Base-by-base conservation (phyloP, 1,284 basidiomycete genomes). In the Puccinia horiana region DNA sequence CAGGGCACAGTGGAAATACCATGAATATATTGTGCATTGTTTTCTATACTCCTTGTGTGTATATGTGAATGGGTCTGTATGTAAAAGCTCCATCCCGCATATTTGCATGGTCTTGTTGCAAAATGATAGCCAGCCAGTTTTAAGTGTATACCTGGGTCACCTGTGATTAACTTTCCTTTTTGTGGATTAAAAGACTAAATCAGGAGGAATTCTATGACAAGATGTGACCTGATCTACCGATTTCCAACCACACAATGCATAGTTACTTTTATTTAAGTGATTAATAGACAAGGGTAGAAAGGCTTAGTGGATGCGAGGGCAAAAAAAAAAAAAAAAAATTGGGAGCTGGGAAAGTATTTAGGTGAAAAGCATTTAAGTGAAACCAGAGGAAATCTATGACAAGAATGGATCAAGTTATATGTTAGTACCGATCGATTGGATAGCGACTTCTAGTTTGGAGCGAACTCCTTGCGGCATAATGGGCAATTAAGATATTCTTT, bases 401-500 rank as follows among this genome's bases (percentile, higher is more conserved):
- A 61, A 61, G 58, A 61, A 61, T 32, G 16, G 4, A 35, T 18
- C 29, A n/a, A n/a, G 58, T 2, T 4, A n/a, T 32, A 12, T 61
- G 26, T 11, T 18, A 61, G 14, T 18, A n/a, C n/a, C 4, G 18
- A 18, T 61, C 11, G 29, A 35, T 8, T 26, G 29, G 8, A 61
- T 1, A 32, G 58, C 2, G 58, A 26, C 11, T 35, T 61, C 58
- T 61, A 65, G 35, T 40, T 16, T 23, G 44, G 69, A 49, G 20
- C 44, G 23, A 73, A 73, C 70, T 54, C 54, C 35, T 32, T 73
- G 6, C 70, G 70, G 26, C 70, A 73, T 54, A 73, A 37, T 52
- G 70, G 70, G 23, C 70, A 73, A 73, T 52, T 73, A 20, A 54
- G 44, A 54, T 73, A 52, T 35, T 73, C 47, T 29, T 52, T 73